Percentiles rank a stretch among this genome's conserved stretches.
These are phyloP conservation scores for Magnusiomyces ingens DNA, from an alignment of 1,139 yeast species.

Conservation along the genomic window DNA sequence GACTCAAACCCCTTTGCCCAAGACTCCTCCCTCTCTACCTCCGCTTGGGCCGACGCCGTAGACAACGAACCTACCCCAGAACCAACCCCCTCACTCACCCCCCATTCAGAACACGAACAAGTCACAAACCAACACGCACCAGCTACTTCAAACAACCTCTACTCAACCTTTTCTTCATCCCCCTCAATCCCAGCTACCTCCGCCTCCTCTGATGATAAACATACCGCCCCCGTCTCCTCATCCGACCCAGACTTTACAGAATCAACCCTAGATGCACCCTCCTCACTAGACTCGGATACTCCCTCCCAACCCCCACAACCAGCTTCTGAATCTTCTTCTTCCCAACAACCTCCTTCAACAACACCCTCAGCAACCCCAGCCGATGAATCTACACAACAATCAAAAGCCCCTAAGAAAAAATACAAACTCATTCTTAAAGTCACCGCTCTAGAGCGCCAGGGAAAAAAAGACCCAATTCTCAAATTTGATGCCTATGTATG, in stretches of 20 bases:
- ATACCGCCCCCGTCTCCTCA: too few species aligned
- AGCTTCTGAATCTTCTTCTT: too few species aligned
- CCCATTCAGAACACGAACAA: too few species aligned
- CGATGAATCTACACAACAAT: background rate
- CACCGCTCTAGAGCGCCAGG: slow-evolving; percentile 43
- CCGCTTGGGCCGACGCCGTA: slow-evolving; percentile 1
- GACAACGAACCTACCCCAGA: background rate
- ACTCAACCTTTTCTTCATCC: too few species aligned
- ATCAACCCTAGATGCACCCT: too few species aligned
- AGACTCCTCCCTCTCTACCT: slow-evolving; percentile 10
- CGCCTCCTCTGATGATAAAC: too few species aligned
- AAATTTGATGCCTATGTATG: slow-evolving; percentile 41
- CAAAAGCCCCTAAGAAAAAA: slow-evolving; percentile 18
- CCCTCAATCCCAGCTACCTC: too few species aligned
- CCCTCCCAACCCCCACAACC: too few species aligned
- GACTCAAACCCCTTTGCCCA: slow-evolving; percentile 27
- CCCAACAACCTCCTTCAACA: background rate
- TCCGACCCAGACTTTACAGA: too few species aligned
- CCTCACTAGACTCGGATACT: too few species aligned
- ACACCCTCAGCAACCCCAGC: slow-evolving; percentile 1
- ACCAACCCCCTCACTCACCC: background rate
- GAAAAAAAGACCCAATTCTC: slow-evolving; percentile 45
- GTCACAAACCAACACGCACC: too few species aligned
- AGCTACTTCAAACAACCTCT: too few species aligned
- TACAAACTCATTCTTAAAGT: slow-evolving; percentile 37